Base-by-base conservation (phyloP, 1,139 yeast genomes). In the Suhomyces kunorum region DNA sequence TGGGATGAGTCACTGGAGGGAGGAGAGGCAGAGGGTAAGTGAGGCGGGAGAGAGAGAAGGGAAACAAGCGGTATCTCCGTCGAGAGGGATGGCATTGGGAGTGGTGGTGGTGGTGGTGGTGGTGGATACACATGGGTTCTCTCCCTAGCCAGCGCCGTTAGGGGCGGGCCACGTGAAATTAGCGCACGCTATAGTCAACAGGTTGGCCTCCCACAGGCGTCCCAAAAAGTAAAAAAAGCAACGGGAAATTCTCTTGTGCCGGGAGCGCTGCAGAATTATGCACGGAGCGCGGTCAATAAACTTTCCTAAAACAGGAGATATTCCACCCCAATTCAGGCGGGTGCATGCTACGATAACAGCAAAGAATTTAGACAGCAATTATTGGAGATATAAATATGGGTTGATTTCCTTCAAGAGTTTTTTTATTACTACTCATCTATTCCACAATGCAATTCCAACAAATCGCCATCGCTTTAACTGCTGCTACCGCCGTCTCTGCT, bases 391-490 rank as follows among this genome's bases (percentile, higher is more conserved):
- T 46, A 46, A 44, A 46, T 44, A 44, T 20, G 35, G 39, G 32
- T 20, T 13, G 24, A 30, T 31, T 40, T 36, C 41, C 38, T n/a
- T n/a, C n/a, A n/a, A 14, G 11, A 5, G 20, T 31, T 34, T 36
- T 14, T 20, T 28, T 27, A 44, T 39, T 42, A 28, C 29, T 26
- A 29, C 22, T 20, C 36, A 28, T 28, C 16, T 18, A 24, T 30
- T 36, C 40, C 41, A 60, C 42, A 63, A 71, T 71, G 76, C 75
- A 71, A 68, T 68, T 70, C 71, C 60, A 61, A 57, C 56, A 68
- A 49, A 61, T 69, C 55, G 55, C 68, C 55, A 51, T 69, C 59
- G 71, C 74, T 56, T 61, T 69, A 51, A 61, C 75, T 47, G 72
- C 74, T 46, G 65, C 55, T 49, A 53, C 74, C 47, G 70, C 68